Evolutionary conservation across 2,329 filamentous ascomycete species (phyloP), one percentile per base, ranked within the genome.

Genomic region (Lachnellula subtilissima): DNA sequence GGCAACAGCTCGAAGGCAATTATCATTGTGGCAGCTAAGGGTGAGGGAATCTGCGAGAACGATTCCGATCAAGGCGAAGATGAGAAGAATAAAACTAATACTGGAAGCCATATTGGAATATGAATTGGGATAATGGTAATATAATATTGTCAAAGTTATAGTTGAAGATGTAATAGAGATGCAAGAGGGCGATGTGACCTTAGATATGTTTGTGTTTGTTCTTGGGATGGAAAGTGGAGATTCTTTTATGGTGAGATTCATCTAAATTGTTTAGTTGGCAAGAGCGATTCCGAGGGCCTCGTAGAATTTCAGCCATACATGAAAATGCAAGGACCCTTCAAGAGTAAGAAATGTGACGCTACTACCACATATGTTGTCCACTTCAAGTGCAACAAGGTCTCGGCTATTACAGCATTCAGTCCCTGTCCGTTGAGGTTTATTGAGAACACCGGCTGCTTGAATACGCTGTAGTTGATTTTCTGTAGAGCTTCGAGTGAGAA

Each of bases 1-100:
- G 14, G 53, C 57, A 15, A 65, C 53, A 5, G 61, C 60, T n/a
- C 64, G 62, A 42, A 49, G 42, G 48, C 64, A 65, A 40, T 63
- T 61, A 50, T 65, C 56, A 45, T 51, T 25, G 35, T 50, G 47
- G 50, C 64, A 65, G 46, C 9, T 43, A 19, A 22, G 28, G 9
- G 32, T 23, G 22, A 43, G 17, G 49, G 36, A 12, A n/a, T 37
- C 32, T 12, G 48, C 54, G 4, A 53, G 23, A 22, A 52, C 52
- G 22, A 52, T n/a, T 7, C 52, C 48, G 17, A 28, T 35, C 8
- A 57, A 48, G 23, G 48, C 47, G 35, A 60, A 43, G 36, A 55
- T 23, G n/a, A 51, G n/a, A 25, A 23, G 23, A n/a, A 32, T 37
- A 22, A 37, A 14, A 32, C 28, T 49, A 45, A 54, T 54, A 15